Base-by-base conservation (phyloP, 257 asterid genomes). In the Ophiorrhiza pumila region DNA sequence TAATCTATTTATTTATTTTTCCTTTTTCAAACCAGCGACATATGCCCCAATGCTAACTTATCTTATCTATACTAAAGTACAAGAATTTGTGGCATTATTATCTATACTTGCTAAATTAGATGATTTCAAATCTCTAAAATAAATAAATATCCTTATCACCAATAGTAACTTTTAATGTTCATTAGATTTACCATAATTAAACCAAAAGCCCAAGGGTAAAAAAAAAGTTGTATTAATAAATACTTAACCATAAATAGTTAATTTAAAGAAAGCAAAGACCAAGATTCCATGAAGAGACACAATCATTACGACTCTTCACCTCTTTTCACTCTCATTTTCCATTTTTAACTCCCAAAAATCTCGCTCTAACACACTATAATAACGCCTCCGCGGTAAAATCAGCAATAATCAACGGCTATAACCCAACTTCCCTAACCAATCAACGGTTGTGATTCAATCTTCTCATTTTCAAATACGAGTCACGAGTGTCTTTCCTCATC, bases 281-380 rank as follows among this genome's bases (percentile, higher is more conserved):
- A 41, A 41, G 69, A 41, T 27, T 64, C 52, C 69, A 39, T 41
- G 47, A 41, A 64, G 4, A 6, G 49, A 74, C 74, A 74, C n/a
- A 67, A 74, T 74, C 52, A 74, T 74, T 74, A 41, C 22, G 4
- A 6, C 61, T 18, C 29, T 32, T 22, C 9, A 41, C 23, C 4
- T 35, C 34, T 22, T 27, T 39, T 67, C 39, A 14, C 37, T 4
- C 39, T 1, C 29, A 11, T 64, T 18, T 35, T 32, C 14, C 4
- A 25, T n/a, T 25, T 53, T 45, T 68, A 4, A 68, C 63, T 2
- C 35, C 57, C 47, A 31, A 23, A 58, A 75, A 9, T 68, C 60
- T 23, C 46, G n/a, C 37, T 32, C 32, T 32, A 35, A 59, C 69
- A 47, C n/a, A n/a, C n/a, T n/a, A 60, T n/a, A 46, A 46, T 5